These are phyloP conservation scores for Parastagonospora nodorum DNA, from an alignment of 2,329 filamentous ascomycete genomes.

Conservation along the genomic window DNA sequence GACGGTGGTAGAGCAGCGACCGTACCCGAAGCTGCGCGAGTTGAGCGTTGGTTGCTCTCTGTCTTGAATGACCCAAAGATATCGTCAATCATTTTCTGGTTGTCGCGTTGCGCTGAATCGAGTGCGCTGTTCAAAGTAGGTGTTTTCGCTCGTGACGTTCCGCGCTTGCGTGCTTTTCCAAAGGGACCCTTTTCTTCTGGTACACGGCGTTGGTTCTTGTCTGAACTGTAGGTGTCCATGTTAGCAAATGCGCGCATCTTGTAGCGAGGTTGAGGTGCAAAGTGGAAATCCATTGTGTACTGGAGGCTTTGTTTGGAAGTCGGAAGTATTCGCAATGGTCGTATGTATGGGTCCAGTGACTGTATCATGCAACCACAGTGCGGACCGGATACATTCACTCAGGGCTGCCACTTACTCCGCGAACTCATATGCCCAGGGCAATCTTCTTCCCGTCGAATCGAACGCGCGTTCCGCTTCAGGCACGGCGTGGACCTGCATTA, in stretches of 20 bases:
- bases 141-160: slow-evolving; percentile 58
- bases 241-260: slow-evolving; percentile 12
- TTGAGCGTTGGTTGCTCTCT: slow-evolving; percentile 34
- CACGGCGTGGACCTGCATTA: slow-evolving; percentile 70
- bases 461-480: slow-evolving; percentile 65
- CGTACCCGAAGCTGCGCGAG: slow-evolving; percentile 24
- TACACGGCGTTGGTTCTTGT: slow-evolving; percentile 57
- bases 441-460: slow-evolving; percentile 61
- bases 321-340: neutral
- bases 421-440: slow-evolving; percentile 69
- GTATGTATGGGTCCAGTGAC: neutral
- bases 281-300: neutral
- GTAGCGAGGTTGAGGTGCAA: neutral
- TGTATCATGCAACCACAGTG: too few relatives aligned
- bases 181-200: slow-evolving; percentile 67
- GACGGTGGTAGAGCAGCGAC: slow-evolving; percentile 31
- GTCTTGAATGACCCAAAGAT: slow-evolving; percentile 49
- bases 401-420: slow-evolving; percentile 57
- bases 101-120: slow-evolving; percentile 55
- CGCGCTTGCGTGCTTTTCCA: slow-evolving; percentile 56
- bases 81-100: slow-evolving; percentile 52
- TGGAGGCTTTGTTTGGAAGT: neutral
- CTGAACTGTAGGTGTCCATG: slow-evolving; percentile 28
- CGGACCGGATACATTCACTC: neutral
- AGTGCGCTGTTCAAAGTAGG: slow-evolving; percentile 64